These are phyloP conservation scores for Apostasia shenzhenica DNA, from an alignment of 106 monocot genomes.

Conservation along the genomic window DNA sequence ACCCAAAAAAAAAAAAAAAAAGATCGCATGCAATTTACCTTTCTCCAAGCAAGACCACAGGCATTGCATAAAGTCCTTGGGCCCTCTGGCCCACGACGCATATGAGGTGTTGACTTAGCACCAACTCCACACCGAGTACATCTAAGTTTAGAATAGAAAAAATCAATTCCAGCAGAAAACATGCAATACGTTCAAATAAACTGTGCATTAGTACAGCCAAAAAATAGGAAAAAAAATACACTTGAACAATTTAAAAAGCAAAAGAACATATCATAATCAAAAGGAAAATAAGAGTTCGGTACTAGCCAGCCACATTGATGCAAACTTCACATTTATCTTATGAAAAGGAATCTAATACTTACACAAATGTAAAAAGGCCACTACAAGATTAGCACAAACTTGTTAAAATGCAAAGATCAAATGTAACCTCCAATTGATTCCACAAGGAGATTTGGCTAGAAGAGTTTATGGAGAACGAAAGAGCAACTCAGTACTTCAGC, in stretches of 20 bases:
- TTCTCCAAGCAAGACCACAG: conserved; percentile 52
- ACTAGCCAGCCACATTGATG: too few species aligned
- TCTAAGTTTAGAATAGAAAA: conserved; percentile 11
- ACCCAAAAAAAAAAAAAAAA: neutral
- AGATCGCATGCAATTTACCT: conserved; percentile 17
- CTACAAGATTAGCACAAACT: too few species aligned
- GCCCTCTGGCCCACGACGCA: conserved; percentile 56
- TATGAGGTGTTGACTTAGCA: conserved; percentile 41
- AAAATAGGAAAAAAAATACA: neutral
- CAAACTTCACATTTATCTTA: too few species aligned
- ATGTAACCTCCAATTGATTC: too few species aligned
- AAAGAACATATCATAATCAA: neutral
- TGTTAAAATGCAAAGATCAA: too few species aligned
- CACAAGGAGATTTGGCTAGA: too few species aligned
- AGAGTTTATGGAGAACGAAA: too few species aligned
- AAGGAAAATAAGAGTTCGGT: neutral
- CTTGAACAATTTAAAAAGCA: neutral
- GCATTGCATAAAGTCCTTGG: conserved; percentile 57
- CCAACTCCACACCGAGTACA: conserved; percentile 39
- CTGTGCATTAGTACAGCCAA: too few species aligned
- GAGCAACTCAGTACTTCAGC: too few species aligned
- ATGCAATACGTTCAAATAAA: neutral
- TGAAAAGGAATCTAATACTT: too few species aligned
- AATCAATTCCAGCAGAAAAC: neutral
- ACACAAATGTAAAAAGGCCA: too few species aligned